phyloP scores from a whole-genome alignment of 2,329 filamentous ascomycete species.

The Bisporella sp. region DNA sequence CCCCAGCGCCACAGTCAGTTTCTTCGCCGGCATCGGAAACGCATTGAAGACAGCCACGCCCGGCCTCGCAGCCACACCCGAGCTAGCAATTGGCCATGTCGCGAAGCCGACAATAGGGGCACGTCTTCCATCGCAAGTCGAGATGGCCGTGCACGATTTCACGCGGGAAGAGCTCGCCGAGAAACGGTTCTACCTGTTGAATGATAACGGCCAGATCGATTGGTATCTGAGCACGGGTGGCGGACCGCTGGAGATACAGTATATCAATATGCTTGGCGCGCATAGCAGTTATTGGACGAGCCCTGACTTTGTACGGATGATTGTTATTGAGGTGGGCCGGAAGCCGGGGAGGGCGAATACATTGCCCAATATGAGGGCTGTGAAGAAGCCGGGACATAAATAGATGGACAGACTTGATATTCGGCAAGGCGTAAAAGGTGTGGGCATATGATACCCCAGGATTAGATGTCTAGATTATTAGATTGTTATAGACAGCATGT shows the following conservation, averaged over 20 bases:
- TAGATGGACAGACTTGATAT: neutral
- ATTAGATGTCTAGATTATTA: no score
- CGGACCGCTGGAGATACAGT: slow-evolving; percentile 88
- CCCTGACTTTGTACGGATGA: slow-evolving; percentile 79
- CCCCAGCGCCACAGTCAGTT: slow-evolving; percentile 61
- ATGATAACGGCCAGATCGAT: slow-evolving; percentile 95
- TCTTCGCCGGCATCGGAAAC: slow-evolving; percentile 58
- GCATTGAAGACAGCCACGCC: slow-evolving; percentile 57
- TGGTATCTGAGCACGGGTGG: slow-evolving; percentile 79
- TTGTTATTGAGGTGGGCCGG: slow-evolving; percentile 82
- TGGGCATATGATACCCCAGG: no score
- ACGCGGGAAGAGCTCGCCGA: slow-evolving; percentile 87
- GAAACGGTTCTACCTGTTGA: slow-evolving; percentile 77
- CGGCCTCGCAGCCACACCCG: slow-evolving; percentile 29
- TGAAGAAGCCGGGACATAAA: slow-evolving; percentile 36
- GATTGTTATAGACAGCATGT: no score
- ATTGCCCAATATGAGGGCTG: slow-evolving; percentile 50
- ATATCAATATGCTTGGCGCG: slow-evolving; percentile 92
- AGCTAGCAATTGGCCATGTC: slow-evolving; percentile 33
- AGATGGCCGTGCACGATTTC: slow-evolving; percentile 94
- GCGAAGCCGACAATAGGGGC: slow-evolving; percentile 26
- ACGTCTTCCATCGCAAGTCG: slow-evolving; percentile 60
- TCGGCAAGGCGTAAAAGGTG: no score
- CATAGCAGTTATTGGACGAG: slow-evolving; percentile 93
- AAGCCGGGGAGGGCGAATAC: slow-evolving; percentile 57